Evolutionary conservation across 208 protist genomes (phyloP).

Genomic region (Trypanosoma theileri): DNA sequence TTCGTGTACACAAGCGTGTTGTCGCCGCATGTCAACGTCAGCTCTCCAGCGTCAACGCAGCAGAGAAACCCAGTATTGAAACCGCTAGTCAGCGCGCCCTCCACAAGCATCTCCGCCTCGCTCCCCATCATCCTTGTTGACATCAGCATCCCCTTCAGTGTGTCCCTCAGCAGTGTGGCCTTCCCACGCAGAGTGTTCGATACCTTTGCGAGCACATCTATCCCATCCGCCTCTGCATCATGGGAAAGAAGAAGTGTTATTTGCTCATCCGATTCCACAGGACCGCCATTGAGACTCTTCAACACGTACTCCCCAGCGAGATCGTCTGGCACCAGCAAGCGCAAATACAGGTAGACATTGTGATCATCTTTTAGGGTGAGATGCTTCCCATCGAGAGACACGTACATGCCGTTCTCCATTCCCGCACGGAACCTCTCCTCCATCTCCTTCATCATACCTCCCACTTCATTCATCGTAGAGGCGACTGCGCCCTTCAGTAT

Average conservation of each 20-base stretch:
- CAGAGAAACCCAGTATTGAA: conserved; percentile 58
- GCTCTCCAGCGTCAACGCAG: conserved; percentile 28
- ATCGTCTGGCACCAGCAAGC: conserved; percentile 37
- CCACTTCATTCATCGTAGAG: conserved; percentile 39
- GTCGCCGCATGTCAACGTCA: conserved; percentile 45
- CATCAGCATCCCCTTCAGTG: conserved; percentile 48
- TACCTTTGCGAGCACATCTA: conserved; percentile 28
- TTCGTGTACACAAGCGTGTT: conserved; percentile 46
- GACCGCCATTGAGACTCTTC: conserved; percentile 46
- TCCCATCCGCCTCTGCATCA: conserved; percentile 2
- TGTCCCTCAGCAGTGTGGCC: conserved; percentile 42
- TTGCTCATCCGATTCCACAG: conserved; percentile 38
- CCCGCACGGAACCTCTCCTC: conserved; percentile 50
- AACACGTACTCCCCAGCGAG: conserved; percentile 63
- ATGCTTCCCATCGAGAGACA: conserved; percentile 38
- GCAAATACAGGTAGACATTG: conserved; percentile 40
- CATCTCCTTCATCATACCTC: conserved; percentile 30
- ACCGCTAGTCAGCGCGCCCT: conserved; percentile 51
- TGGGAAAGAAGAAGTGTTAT: conserved; percentile 40
- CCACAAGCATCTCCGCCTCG: conserved; percentile 50
- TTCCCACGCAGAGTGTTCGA: conserved; percentile 49
- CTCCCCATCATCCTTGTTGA: conserved; percentile 43
- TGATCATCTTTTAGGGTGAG: conserved; percentile 36
- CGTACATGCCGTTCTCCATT: conserved; percentile 40
- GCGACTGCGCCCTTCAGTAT: conserved; percentile 49